phyloP scores from a whole-genome alignment of 1,139 yeast genomes.

The Zygoascus sp. region DNA sequence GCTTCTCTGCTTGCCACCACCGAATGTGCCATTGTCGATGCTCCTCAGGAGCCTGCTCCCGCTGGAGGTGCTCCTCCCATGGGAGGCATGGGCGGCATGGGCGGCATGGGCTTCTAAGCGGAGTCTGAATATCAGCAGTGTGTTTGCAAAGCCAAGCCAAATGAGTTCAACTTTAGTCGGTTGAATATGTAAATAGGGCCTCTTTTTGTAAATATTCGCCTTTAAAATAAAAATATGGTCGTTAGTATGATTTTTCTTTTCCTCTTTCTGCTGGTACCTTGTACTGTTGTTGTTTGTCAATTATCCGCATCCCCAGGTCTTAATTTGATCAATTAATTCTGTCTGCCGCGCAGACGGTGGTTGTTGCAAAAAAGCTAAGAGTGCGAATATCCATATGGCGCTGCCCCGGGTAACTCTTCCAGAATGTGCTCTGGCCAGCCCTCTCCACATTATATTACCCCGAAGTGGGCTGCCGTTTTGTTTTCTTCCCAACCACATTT shows the following conservation, averaged over 20 bases:
- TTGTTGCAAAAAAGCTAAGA: too few species aligned
- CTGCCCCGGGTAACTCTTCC: not conserved
- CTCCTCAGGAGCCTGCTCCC: conserved; percentile 82
- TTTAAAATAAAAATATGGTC: not conserved
- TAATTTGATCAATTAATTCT: too few species aligned
- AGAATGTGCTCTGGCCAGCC: not conserved
- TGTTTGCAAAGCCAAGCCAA: not conserved
- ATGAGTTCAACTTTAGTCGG: not conserved
- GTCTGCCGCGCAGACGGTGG: too few species aligned
- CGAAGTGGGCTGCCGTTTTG: conserved; percentile 4
- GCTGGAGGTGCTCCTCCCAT: conserved; percentile 58
- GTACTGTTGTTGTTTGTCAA: too few species aligned
- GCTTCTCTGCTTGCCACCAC: conserved; percentile 97
- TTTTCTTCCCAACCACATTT: conserved; percentile 13
- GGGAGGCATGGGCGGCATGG: conserved; percentile 62
- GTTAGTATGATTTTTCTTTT: not conserved
- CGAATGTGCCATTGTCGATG: conserved; percentile 97
- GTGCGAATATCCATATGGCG: too few species aligned
- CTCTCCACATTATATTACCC: not conserved
- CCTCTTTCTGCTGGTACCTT: not conserved
- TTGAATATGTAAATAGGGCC: conserved; percentile 9
- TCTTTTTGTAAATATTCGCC: conserved; percentile 6
- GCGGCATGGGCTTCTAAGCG: conserved; percentile 36
- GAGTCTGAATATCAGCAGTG: not conserved
- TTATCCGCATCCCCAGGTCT: too few species aligned